Percentiles rank a stretch among this genome's conserved stretches.
Evolutionary conservation across 106 monocot species (phyloP).

Genomic region (Platanthera guangdongensis): DNA sequence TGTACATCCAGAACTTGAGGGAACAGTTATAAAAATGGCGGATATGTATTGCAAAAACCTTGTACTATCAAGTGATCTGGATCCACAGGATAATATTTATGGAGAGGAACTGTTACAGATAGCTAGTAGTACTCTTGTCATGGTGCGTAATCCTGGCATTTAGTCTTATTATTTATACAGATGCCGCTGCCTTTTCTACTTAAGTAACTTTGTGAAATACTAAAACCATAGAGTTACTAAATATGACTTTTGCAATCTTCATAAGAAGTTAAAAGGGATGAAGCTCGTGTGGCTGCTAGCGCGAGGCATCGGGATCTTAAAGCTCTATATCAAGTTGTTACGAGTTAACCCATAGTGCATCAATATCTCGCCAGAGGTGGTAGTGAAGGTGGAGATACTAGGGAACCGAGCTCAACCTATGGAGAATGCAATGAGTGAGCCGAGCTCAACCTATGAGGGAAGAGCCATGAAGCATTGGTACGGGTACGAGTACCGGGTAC

Average conservation of each 20-base stretch:
- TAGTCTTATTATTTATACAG: background rate
- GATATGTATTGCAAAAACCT: constrained; percentile 66
- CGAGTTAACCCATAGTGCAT: no score
- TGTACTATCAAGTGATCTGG: constrained; percentile 70
- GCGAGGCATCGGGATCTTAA: no score
- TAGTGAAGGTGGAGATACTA: no score
- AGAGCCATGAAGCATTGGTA: no score
- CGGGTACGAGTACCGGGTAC: no score
- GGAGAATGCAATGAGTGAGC: no score
- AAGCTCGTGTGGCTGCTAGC: no score
- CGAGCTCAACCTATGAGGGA: no score
- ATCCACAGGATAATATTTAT: constrained; percentile 81
- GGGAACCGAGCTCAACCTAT: no score
- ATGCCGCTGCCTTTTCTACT: background rate
- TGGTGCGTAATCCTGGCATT: constrained; percentile 29
- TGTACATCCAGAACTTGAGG: constrained; percentile 49
- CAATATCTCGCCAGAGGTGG: no score
- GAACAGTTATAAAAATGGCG: constrained; percentile 46
- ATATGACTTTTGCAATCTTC: background rate
- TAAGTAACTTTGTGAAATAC: background rate
- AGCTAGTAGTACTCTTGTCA: constrained; percentile 65
- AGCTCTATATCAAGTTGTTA: no score
- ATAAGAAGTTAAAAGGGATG: no score
- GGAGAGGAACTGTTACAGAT: constrained; percentile 90
- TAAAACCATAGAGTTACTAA: background rate